These are phyloP conservation scores for Aspergillus carbonarius DNA, from an alignment of 2,329 filamentous ascomycete genomes.

Conservation along the genomic window DNA sequence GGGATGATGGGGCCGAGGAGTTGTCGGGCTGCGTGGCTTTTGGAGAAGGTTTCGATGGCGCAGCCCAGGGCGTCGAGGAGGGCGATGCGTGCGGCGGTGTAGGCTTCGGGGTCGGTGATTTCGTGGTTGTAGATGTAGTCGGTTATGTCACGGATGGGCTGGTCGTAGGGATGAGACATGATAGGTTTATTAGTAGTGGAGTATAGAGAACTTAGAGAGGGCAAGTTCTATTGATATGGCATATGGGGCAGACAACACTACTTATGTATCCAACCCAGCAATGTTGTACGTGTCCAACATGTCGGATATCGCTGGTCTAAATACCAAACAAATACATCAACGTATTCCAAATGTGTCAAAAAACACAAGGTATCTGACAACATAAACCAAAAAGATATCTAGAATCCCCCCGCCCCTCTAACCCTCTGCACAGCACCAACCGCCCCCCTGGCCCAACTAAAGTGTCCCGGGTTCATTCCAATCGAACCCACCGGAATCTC, in stretches of 20 bases:
- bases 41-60: background rate
- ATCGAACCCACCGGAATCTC: conserved; percentile 51
- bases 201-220: too few relatives aligned
- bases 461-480: conserved; percentile 54
- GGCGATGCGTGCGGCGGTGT: background rate
- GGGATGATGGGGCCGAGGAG: background rate
- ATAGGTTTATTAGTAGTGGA: too few relatives aligned
- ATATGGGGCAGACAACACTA: too few relatives aligned
- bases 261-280: background rate
- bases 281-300: background rate
- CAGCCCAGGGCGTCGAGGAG: background rate
- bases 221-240: too few relatives aligned
- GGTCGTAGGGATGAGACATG: background rate
- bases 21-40: background rate
- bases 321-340: background rate
- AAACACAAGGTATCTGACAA: too few relatives aligned
- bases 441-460: conserved; percentile 60
- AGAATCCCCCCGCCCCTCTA: conserved; percentile 58
- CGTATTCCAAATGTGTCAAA: background rate
- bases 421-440: conserved; percentile 60
- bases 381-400: background rate
- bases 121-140: background rate
- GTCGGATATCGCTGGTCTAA: background rate
- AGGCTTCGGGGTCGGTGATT: background rate
- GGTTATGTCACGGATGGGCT: background rate